Evolutionary conservation across 352 stramenopile genomes (phyloP), one percentile per base, ranked within the genome.

Genomic region (Poterioochromonas sp.): DNA sequence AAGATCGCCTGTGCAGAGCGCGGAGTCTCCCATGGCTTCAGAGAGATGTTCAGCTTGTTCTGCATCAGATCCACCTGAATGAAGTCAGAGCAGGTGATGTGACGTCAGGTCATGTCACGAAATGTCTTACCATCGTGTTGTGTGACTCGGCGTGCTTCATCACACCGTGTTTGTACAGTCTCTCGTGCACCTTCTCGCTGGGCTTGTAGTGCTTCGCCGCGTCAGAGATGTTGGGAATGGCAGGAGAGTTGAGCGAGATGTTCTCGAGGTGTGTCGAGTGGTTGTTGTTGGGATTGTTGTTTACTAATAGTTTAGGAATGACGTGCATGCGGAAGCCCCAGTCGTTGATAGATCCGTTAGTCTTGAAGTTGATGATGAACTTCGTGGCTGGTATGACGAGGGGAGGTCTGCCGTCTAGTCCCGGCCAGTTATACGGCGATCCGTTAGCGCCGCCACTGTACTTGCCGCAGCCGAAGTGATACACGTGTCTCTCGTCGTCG

Each of bases 291-390:
- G 15, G 11, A 29, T 11, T n/a, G 2, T 71, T 8, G 11, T 37
- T 71, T 8, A 74, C 53, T 18, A 54, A 26, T 5, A 62, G 2
- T 0, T 40, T 3, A 32, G 26, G 41, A 62, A 54, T 47, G 11
- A 74, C 40, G n/a, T 74, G 73, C 70, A 91, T 92, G 73, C 90
- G n/a, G 39, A 54, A 92, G 0, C 89, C 89, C 89, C 89, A 93
- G 73, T 93, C 88, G 47, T 88, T 91, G n/a, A 88, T 86, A 26
- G 83, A 90, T 0, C 82, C 84, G 76, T 93, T 88, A 0, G 88
- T 91, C 78, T 92, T 87, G 64, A 93, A 93, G 65, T 91, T 86
- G 0, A 89, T 87, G 70, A 92, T 87, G 77, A 91, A 90, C 12
- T 81, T 83, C 41, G 91, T 84, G 0, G 79, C 82, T 12, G 90